These are phyloP conservation scores for Citrus cavaleriei DNA, from an alignment of 345 rosid species.

Conservation along the genomic window DNA sequence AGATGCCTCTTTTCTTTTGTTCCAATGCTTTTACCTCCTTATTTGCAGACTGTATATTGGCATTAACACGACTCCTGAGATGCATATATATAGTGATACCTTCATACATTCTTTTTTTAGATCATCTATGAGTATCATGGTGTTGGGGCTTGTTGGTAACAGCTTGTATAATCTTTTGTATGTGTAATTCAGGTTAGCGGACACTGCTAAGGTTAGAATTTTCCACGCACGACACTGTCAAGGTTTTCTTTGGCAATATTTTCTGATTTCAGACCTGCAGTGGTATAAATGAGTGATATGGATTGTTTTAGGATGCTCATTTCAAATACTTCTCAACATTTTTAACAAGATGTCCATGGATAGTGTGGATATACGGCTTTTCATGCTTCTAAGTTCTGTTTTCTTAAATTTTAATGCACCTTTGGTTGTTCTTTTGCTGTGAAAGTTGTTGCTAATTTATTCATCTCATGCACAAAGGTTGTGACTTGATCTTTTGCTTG, in stretches of 20 bases:
- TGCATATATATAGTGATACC: background rate
- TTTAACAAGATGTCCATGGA: background rate
- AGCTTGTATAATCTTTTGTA: too few species aligned
- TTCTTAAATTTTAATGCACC: too few species aligned
- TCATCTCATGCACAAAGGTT: background rate
- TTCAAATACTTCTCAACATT: background rate
- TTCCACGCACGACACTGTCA: background rate
- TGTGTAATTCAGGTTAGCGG: background rate
- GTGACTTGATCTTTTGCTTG: constrained; percentile 5
- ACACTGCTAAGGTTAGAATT: background rate
- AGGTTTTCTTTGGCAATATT: background rate
- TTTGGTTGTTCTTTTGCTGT: background rate
- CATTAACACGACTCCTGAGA: background rate
- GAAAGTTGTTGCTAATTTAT: background rate
- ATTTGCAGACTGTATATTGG: background rate
- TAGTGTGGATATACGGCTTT: background rate
- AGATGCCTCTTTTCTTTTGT: background rate
- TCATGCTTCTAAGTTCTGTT: too few species aligned
- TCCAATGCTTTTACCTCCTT: background rate
- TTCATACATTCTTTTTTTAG: background rate
- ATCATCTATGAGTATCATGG: background rate
- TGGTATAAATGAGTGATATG: too few species aligned
- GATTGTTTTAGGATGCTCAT: too few species aligned
- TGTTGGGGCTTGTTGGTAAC: background rate
- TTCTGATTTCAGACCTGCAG: too few species aligned